Evolutionary conservation across 2,329 filamentous ascomycete genomes (phyloP).

Genomic region (Cytospora schulzeri): DNA sequence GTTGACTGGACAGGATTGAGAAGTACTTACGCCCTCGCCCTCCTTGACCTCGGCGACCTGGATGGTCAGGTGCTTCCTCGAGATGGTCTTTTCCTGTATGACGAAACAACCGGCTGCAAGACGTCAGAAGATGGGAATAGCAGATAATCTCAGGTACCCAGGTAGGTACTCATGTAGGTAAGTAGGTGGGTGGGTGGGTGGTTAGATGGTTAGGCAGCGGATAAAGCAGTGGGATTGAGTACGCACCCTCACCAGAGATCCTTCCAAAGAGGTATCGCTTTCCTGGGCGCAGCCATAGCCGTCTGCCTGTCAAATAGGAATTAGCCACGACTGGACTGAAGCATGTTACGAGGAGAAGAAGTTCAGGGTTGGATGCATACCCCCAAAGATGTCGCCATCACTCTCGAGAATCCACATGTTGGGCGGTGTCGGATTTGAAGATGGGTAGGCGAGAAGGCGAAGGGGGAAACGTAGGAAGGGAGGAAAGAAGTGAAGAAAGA

Average conservation of each 20-base stretch:
- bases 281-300: constrained; percentile 83
- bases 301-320: constrained; percentile 55
- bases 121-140: not conserved
- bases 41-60: constrained; percentile 66
- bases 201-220: too few species aligned
- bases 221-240: constrained; percentile 24
- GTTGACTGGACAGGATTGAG: too few species aligned
- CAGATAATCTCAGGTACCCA: not conserved
- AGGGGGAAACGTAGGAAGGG: not conserved
- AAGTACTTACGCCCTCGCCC: constrained; percentile 67
- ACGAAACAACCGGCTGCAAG: constrained; percentile 64
- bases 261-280: constrained; percentile 85
- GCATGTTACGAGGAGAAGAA: not conserved
- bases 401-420: constrained; percentile 68
- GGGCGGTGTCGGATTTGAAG: not conserved
- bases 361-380: constrained; percentile 39
- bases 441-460: not conserved
- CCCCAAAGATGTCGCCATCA: constrained; percentile 55
- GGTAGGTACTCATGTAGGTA: too few species aligned
- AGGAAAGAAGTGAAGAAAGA: not conserved
- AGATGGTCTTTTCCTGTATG: constrained; percentile 81
- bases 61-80: constrained; percentile 83
- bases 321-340: constrained; percentile 1
- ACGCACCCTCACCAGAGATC: constrained; percentile 50
- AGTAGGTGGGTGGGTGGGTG: constrained; percentile 2